Base-by-base conservation (phyloP, 306 rosid species). In the Myrica gale region DNA sequence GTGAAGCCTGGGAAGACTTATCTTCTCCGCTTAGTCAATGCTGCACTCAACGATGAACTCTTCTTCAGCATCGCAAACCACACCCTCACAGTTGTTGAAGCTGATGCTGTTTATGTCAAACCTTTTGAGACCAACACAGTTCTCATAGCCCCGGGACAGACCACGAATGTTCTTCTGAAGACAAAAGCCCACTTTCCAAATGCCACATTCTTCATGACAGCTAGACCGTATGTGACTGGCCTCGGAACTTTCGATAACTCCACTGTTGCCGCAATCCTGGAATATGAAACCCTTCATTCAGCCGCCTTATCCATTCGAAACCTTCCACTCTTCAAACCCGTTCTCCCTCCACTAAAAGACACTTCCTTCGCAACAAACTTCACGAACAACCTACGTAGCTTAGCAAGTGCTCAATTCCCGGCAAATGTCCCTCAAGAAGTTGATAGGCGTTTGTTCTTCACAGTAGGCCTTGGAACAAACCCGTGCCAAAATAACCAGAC, bases 21-120 rank as follows among this genome's bases (percentile, higher is more conserved):
- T 37, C 68, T 62, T 62, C 68, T 62, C 45, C 68, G 68, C 0
- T 32, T 62, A 3, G 15, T 62, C 68, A 62, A 62, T 13, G 68
- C 68, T 2, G 45, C 68, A 32, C 68, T 62, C 45, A 46, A 44
- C 2, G 73, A 69, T 10, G 73, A 69, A 41, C 73, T 69, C 9
- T 69, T 69, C 42, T 69, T 69, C 73, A 69, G 73, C 54, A 47
- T 69, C 47, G 55, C 73, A 69, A 69, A 69, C 73, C 73, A 69
- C 73, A 69, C 10, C 0, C 19, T 69, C 56, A 69, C 56, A 47
- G 42, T 69, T 47, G 73, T 69, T 47, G 73, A 69, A 69, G 57
- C 55, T 4, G 73, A 69, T 20, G 73, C 73, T 10, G 10, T 69
- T 47, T 69, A 69, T 23, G 73, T 69, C 9, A 69, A 69, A 46